A percentile compares a stretch with the other conserved stretches of the same genome.
phyloP scores from a whole-genome alignment of 805 yeast species.

The Myxozyma monticola region DNA sequence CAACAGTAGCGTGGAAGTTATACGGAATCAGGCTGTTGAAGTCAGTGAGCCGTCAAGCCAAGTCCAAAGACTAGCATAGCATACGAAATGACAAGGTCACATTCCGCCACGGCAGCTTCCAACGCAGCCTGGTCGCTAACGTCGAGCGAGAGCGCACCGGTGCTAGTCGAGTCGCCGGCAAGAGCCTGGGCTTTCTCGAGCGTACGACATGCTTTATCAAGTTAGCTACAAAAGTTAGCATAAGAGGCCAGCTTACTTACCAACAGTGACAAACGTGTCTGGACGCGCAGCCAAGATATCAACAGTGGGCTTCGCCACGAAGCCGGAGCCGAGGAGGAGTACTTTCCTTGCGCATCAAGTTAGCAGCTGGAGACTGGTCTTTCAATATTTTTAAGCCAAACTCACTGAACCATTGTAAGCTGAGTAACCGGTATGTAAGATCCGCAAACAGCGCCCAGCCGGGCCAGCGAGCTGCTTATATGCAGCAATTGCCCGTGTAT shows the following conservation, averaged over 20 bases:
- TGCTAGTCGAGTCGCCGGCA: conserved; percentile 64
- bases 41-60: not conserved
- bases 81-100: conserved; percentile 81
- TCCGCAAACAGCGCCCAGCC: too few relatives aligned
- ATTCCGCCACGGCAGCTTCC: conserved; percentile 72
- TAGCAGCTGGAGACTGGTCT: too few relatives aligned
- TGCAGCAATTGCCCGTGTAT: too few relatives aligned
- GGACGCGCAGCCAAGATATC: conserved; percentile 78
- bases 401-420: too few relatives aligned
- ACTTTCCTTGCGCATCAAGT: too few relatives aligned
- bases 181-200: conserved; percentile 79
- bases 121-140: conserved; percentile 77
- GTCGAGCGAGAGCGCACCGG: conserved; percentile 83
- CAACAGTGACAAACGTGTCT: conserved; percentile 84
- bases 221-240: not conserved
- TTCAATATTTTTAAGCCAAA: too few relatives aligned
- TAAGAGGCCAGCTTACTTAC: conserved; percentile 22
- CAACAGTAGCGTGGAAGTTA: conserved; percentile 89
- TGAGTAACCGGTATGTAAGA: too few relatives aligned
- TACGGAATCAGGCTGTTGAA: conserved; percentile 70
- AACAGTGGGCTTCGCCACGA: conserved; percentile 97
- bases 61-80: not conserved
- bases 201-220: conserved; percentile 75
- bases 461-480: too few relatives aligned
- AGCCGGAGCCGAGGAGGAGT: conserved; percentile 58